phyloP scores from a whole-genome alignment of 495 filamentous ascomycete genomes.

The Patellaria atrata region DNA sequence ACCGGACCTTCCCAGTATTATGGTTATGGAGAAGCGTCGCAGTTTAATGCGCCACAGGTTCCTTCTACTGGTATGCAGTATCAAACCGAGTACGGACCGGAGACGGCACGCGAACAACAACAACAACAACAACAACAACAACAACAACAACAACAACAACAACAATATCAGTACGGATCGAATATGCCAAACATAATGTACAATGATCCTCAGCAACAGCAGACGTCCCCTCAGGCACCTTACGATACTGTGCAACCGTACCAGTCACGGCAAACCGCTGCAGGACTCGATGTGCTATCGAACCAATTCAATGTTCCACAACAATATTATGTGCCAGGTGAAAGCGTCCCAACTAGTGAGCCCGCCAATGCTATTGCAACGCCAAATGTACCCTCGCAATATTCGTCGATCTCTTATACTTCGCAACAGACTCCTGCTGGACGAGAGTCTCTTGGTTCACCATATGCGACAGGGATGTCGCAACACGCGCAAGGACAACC shows the following conservation, averaged over 20 bases:
- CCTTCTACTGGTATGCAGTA: conserved; percentile 38
- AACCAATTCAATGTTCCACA: conserved; percentile 55
- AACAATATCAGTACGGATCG: conserved; percentile 42
- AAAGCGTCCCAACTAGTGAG: conserved; percentile 37
- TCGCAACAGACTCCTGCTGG: conserved; percentile 37
- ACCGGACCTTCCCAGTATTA: conserved; percentile 30
- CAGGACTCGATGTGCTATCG: conserved; percentile 64
- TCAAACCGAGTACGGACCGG: conserved; percentile 37
- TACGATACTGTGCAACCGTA: conserved; percentile 75
- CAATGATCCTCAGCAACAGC: conserved; percentile 48
- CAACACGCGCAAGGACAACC: conserved; percentile 33
- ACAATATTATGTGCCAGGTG: conserved; percentile 39
- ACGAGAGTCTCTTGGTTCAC: conserved; percentile 34
- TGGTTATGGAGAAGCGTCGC: conserved; percentile 38
- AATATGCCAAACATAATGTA: conserved; percentile 68
- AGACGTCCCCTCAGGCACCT: conserved; percentile 46
- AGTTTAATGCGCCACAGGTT: conserved; percentile 35
- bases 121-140: conserved; percentile 23
- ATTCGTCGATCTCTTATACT: conserved; percentile 39
- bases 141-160: too few species aligned
- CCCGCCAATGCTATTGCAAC: conserved; percentile 39
- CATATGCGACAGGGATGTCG: conserved; percentile 40
- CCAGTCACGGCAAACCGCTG: conserved; percentile 62
- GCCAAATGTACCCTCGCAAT: conserved; percentile 39
- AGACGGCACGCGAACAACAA: conserved; percentile 24